Conservation (phyloP, 106 monocot species). For the Phalaenopsis aphrodite region DNA sequence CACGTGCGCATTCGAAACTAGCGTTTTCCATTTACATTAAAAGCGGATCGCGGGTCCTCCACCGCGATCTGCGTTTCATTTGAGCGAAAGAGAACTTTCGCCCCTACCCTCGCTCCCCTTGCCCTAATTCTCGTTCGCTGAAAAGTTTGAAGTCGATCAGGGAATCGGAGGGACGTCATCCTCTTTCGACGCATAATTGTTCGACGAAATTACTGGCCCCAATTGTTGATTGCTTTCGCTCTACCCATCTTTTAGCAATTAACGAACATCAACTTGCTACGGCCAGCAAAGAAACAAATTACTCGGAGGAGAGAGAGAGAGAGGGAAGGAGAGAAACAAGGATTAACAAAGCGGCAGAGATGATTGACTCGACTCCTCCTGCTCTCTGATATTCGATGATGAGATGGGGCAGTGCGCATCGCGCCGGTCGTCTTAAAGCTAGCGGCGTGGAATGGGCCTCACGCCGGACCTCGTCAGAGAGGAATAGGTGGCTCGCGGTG, state of each 20-base stretch:
- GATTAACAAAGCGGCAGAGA: not conserved
- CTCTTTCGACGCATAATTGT: not conserved
- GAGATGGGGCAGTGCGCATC: constrained; percentile 15
- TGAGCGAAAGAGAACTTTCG: too few relatives aligned
- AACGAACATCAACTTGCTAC: constrained; percentile 23
- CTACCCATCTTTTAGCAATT: constrained; percentile 38
- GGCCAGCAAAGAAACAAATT: not conserved
- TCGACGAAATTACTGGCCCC: constrained; percentile 26
- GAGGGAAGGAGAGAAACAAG: not conserved
- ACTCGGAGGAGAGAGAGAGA: not conserved
- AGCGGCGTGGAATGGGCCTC: too few relatives aligned
- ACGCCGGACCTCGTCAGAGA: too few relatives aligned
- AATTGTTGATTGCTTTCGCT: constrained; percentile 31
- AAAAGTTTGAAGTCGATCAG: too few relatives aligned
- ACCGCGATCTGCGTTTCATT: too few relatives aligned
- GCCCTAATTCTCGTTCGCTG: too few relatives aligned
- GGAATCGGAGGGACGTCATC: too few relatives aligned
- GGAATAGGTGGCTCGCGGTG: too few relatives aligned
- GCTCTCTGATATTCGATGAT: not conserved
- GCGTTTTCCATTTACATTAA: too few relatives aligned
- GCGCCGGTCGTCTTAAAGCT: not conserved
- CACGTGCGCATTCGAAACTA: too few relatives aligned
- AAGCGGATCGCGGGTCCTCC: too few relatives aligned
- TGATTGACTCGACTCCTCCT: not conserved
- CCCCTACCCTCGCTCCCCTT: too few relatives aligned